These are phyloP conservation scores for Dendrostoma leiphaemia DNA, from an alignment of 2,329 filamentous ascomycete genomes.

Conservation along the genomic window DNA sequence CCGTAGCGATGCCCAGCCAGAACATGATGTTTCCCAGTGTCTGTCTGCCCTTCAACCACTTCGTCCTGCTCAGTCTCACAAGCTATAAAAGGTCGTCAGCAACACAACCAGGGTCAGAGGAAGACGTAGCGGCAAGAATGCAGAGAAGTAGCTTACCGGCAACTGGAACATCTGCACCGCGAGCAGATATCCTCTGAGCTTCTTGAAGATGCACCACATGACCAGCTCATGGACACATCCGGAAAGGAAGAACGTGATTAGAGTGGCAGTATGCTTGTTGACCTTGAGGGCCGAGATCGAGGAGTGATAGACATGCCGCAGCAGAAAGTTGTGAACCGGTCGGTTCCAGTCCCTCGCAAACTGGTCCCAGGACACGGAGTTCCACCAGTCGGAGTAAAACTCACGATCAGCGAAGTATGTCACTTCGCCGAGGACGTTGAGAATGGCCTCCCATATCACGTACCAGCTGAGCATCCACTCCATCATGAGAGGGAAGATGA, in stretches of 20 bases:
- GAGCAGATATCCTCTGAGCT: conserved; percentile 71
- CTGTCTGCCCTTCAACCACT: conserved; percentile 59
- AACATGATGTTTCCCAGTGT: conserved; percentile 72
- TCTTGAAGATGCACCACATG: conserved; percentile 80
- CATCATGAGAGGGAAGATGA: conserved; percentile 76
- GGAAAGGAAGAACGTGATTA: conserved; percentile 72
- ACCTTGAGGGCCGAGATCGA: conserved; percentile 72
- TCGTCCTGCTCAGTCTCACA: conserved; percentile 64
- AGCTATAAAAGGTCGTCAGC: conserved; percentile 36
- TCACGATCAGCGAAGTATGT: conserved; percentile 75
- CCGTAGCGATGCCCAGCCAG: conserved; percentile 76
- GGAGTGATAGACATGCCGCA: conserved; percentile 77
- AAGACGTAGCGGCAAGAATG: background rate
- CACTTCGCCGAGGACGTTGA: conserved; percentile 75
- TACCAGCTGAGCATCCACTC: conserved; percentile 79
- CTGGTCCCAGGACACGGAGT: conserved; percentile 67
- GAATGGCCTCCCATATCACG: conserved; percentile 73
- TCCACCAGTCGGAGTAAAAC: conserved; percentile 68
- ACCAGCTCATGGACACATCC: conserved; percentile 72
- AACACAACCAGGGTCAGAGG: conserved; percentile 9
- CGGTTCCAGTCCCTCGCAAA: conserved; percentile 80
- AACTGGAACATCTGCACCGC: conserved; percentile 73
- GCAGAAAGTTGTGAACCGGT: conserved; percentile 74
- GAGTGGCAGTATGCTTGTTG: conserved; percentile 67
- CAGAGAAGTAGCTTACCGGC: conserved; percentile 44